Percentiles rank a stretch among this genome's conserved stretches.
phyloP scores from a whole-genome alignment of 176 grass and related monocot genomes.

The Oryza longistaminata region DNA sequence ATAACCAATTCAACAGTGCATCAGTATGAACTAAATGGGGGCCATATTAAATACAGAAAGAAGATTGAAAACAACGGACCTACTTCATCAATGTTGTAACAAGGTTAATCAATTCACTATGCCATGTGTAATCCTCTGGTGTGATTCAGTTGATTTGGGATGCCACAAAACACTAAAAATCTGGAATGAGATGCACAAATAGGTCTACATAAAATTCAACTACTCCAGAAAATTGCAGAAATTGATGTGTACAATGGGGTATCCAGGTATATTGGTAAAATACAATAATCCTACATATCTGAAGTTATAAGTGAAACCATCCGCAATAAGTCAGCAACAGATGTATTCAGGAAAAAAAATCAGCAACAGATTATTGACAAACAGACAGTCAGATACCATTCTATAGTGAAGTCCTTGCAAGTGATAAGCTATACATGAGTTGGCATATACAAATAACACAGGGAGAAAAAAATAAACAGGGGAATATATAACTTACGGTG shows the following conservation, averaged over 20 bases:
- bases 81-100: background rate
- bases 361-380: background rate
- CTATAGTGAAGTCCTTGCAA: background rate
- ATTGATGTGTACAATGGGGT: background rate
- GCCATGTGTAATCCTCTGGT: background rate
- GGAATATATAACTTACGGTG: slow-evolving; percentile 76
- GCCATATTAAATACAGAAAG: background rate
- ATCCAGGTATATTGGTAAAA: background rate
- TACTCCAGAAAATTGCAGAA: background rate
- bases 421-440: background rate
- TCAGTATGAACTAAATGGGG: background rate
- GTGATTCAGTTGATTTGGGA: background rate
- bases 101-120: slow-evolving; percentile 7
- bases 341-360: background rate
- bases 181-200: background rate
- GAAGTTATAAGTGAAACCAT: background rate
- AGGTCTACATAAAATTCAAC: background rate
- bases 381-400: background rate
- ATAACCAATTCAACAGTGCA: background rate
- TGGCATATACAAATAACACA: background rate
- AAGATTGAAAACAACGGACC: background rate
- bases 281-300: background rate
- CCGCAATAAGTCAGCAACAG: background rate
- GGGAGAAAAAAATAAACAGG: background rate
- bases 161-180: background rate